Evolutionary conservation across 192 early-diverging fungal genomes (phyloP).

Genomic region (Podila clonocystis): DNA sequence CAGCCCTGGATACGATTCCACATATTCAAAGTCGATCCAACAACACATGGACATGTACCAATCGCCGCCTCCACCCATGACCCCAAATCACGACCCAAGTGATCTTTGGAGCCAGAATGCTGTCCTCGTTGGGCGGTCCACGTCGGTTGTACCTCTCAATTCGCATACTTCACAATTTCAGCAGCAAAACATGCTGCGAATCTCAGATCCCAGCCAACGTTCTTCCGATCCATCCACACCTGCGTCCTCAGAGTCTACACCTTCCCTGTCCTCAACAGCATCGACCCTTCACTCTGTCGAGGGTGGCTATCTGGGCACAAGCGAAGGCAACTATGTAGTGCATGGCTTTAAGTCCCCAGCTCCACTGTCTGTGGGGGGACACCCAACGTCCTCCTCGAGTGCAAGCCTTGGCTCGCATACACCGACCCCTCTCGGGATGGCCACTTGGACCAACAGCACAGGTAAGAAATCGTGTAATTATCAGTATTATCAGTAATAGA

Average conservation of each 20-base stretch:
- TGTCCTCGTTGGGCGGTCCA: not conserved
- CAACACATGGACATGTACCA: conserved; percentile 4
- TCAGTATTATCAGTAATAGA: too few relatives aligned
- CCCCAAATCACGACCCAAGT: not conserved
- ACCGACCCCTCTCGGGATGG: not conserved
- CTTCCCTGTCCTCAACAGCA: not conserved
- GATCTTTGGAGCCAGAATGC: conserved; percentile 1
- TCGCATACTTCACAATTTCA: not conserved
- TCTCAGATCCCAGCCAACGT: not conserved
- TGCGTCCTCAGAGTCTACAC: not conserved
- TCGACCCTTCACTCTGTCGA: not conserved
- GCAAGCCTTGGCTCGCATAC: not conserved
- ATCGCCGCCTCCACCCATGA: not conserved
- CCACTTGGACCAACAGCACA: not conserved
- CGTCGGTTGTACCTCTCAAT: not conserved
- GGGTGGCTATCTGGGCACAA: not conserved
- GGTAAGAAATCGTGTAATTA: not conserved
- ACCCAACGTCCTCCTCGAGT: too few relatives aligned
- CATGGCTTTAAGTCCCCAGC: too few relatives aligned
- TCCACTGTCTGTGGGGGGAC: too few relatives aligned
- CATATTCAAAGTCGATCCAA: not conserved
- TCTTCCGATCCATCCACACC: not conserved
- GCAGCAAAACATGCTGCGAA: not conserved
- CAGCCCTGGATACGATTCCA: not conserved
- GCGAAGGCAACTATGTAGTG: not conserved